These are phyloP conservation scores for Coemansia sp. DNA, from an alignment of 192 early-diverging fungal species.

Conservation along the genomic window DNA sequence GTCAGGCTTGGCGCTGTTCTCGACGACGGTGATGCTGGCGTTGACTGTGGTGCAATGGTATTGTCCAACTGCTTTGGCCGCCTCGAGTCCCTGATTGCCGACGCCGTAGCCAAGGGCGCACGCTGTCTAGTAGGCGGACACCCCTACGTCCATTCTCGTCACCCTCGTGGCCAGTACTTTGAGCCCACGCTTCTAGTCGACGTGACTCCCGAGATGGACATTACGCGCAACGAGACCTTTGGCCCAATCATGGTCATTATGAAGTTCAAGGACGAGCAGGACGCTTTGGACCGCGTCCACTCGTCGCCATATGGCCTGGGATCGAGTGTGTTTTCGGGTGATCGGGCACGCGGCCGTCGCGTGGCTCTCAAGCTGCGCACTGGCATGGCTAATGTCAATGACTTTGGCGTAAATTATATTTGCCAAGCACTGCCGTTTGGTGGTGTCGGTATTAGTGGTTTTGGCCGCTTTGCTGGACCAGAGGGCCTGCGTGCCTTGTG, in stretches of 20 bases:
- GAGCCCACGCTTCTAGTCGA: constrained; percentile 79
- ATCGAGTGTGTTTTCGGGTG: constrained; percentile 76
- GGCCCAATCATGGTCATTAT: constrained; percentile 83
- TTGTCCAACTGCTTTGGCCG: constrained; percentile 63
- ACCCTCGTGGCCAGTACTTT: constrained; percentile 81
- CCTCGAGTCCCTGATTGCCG: constrained; percentile 70
- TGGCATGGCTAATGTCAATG: constrained; percentile 88
- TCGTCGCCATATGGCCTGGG: constrained; percentile 77
- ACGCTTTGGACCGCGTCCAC: constrained; percentile 73
- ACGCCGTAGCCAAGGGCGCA: constrained; percentile 81
- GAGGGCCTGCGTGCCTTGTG: constrained; percentile 78
- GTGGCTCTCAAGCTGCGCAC: constrained; percentile 67
- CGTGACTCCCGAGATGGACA: constrained; percentile 76
- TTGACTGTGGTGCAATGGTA: constrained; percentile 88
- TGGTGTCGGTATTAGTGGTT: constrained; percentile 78
- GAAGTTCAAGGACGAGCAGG: constrained; percentile 69
- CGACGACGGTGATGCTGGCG: constrained; percentile 61
- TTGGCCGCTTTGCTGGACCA: constrained; percentile 75
- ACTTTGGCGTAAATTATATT: constrained; percentile 85
- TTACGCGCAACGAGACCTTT: constrained; percentile 77
- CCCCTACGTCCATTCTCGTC: constrained; percentile 68
- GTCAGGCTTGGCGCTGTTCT: constrained; percentile 75
- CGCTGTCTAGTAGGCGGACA: constrained; percentile 72
- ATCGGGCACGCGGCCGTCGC: constrained; percentile 63
- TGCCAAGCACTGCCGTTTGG: constrained; percentile 85